A percentile compares a stretch with the other conserved stretches of the same genome.
Conservation (phyloP, 495 filamentous ascomycete species). For the Aspergillus bridgeri region DNA sequence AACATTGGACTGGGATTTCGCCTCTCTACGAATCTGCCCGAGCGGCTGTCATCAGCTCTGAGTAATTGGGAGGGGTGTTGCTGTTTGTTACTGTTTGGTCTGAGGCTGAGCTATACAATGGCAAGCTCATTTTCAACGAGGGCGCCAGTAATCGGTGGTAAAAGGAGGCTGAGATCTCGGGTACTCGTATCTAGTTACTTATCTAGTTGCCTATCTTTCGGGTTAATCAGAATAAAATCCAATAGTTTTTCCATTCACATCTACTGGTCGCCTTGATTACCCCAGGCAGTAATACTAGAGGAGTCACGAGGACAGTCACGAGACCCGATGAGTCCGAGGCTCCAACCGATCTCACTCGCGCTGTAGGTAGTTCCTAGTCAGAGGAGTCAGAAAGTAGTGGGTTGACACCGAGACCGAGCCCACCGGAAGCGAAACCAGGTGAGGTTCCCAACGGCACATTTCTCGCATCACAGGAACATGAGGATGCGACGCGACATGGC, state of each 20-base stretch:
- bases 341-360: too few relatives aligned
- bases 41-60: constrained; percentile 17
- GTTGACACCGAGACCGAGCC: neutral
- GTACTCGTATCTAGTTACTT: too few relatives aligned
- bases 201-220: neutral
- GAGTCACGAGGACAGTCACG: neutral
- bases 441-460: neutral
- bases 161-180: neutral
- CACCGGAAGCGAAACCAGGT: neutral
- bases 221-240: neutral
- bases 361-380: too few relatives aligned
- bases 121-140: neutral
- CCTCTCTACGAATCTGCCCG: constrained; percentile 65
- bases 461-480: neutral
- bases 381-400: neutral
- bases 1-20: constrained; percentile 74
- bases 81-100: too few relatives aligned
- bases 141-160: too few relatives aligned
- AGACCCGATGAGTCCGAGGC: neutral
- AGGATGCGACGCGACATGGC: neutral
- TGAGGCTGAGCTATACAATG: neutral
- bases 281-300: neutral
- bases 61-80: neutral
- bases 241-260: neutral
- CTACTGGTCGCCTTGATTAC: neutral